Base-by-base conservation (phyloP, 2,329 filamentous ascomycete genomes). In the Stagonosporopsis cucurbitacearum region DNA sequence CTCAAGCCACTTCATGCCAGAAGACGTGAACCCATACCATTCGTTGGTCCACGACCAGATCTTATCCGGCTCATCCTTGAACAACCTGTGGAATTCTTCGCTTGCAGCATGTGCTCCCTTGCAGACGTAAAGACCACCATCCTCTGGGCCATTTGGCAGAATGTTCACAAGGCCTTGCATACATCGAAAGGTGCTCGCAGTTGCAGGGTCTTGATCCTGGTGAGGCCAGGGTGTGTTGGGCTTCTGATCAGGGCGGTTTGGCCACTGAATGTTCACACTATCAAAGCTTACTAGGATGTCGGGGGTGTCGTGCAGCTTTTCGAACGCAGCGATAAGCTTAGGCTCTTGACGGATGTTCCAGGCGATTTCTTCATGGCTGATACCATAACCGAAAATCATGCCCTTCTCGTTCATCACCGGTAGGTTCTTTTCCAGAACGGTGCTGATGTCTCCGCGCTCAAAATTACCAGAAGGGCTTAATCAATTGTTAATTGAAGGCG, bases 21-120 rank as follows among this genome's bases (percentile, higher is more conserved):
- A 19, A 8, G 9, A 8, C 7, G 23, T 48, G 35, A 48, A 48
- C 2, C 45, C 45, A 13, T 39, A 48, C 45, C 45, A 48, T 35
- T 40, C 45, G 12, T 48, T 25, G 15, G 45, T 48, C 35, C 45
- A 48, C 22, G 35, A 28, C 35, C 35, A 48, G 4, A 48, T 36
- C 35, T 48, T 48, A 6, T 48, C 26, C 17, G 45, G 35, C n/a
- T 40, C 45, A 23, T 48, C 45, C 13, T 40, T 40, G 45, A 48
- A 48, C 32, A 12, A 17, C 6, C 23, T 17, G 25, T 48, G 45
- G 25, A 40, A 48, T 15, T 40, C 44, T 17, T 37, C 45, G 19
- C 35, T 39, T 4, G 17, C 17, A 9, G 41, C 26, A 43, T 43
- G 26, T 20, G 41, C 41, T 20, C 41, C 41, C 26, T 43, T 43